Evolutionary conservation across 371 early-diverging fungal species (phyloP).

Genomic region (Lichtheimia hyalospora): DNA sequence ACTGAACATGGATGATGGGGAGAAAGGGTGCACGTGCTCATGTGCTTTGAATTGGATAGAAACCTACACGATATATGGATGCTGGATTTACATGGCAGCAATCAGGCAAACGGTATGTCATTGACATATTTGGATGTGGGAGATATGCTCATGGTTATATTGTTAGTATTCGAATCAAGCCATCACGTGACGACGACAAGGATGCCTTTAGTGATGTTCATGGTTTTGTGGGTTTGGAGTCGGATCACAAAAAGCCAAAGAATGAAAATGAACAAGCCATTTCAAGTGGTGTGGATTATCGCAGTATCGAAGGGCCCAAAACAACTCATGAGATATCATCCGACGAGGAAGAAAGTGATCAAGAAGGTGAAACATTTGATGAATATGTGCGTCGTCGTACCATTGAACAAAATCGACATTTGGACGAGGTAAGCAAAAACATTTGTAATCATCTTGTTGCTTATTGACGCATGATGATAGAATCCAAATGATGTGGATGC

Average conservation of each 20-base stretch:
- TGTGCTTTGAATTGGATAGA: neutral
- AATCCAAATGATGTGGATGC: slow-evolving; percentile 57
- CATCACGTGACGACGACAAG: neutral
- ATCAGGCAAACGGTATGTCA: slow-evolving; percentile 18
- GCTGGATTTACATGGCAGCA: slow-evolving; percentile 36
- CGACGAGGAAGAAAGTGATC: slow-evolving; percentile 19
- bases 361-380: slow-evolving; percentile 38
- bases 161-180: slow-evolving; percentile 25
- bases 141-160: neutral
- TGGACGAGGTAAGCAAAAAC: slow-evolving; percentile 22
- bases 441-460: neutral
- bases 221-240: slow-evolving; percentile 16
- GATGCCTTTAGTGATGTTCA: slow-evolving; percentile 5
- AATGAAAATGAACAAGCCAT: slow-evolving; percentile 13
- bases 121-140: slow-evolving; percentile 19
- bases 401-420: slow-evolving; percentile 32
- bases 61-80: slow-evolving; percentile 29
- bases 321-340: slow-evolving; percentile 22
- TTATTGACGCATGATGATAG: slow-evolving; percentile 19
- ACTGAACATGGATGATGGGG: slow-evolving; percentile 10
- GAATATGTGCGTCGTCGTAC: slow-evolving; percentile 35
- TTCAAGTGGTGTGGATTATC: slow-evolving; percentile 38
- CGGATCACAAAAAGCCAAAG: neutral
- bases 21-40: neutral
- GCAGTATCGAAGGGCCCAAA: slow-evolving; percentile 31